A percentile compares a stretch with the other conserved stretches of the same genome.
Evolutionary conservation across 2,329 filamentous ascomycete genomes (phyloP).

Genomic region (Stemphylium vesicarium): DNA sequence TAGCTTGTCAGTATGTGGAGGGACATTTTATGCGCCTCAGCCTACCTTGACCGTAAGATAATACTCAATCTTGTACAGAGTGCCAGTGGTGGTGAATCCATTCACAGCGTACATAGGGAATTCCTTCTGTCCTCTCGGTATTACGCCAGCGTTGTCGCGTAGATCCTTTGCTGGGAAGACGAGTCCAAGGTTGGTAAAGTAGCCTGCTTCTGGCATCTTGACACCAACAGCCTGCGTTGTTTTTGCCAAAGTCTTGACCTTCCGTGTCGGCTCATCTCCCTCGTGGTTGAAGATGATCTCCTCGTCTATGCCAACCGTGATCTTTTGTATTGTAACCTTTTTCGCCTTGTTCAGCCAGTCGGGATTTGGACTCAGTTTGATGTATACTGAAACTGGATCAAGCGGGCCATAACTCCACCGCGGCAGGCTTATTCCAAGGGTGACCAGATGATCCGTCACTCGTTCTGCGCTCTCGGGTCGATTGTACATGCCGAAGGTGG

Average conservation of each 20-base stretch:
- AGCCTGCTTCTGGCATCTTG: conserved; percentile 88
- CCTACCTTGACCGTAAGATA: conserved; percentile 90
- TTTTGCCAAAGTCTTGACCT: conserved; percentile 84
- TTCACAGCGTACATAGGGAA: conserved; percentile 89
- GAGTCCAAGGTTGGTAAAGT: conserved; percentile 88
- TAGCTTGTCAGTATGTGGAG: conserved; percentile 14
- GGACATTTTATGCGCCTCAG: background rate
- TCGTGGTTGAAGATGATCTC: conserved; percentile 99
- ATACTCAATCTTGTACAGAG: conserved; percentile 97
- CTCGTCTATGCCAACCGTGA: conserved; percentile 92
- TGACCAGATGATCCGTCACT: conserved; percentile 88
- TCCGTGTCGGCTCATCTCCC: conserved; percentile 91
- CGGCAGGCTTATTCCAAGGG: conserved; percentile 87
- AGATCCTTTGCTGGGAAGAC: conserved; percentile 90
- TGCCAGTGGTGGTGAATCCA: conserved; percentile 92
- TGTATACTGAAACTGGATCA: conserved; percentile 94
- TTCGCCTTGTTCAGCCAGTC: conserved; percentile 91
- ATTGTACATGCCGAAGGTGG: conserved; percentile 99
- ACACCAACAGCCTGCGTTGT: conserved; percentile 81
- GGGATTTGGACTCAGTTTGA: conserved; percentile 89
- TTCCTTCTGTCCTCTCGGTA: conserved; percentile 81
- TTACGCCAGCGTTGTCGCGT: conserved; percentile 83
- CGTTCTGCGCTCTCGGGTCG: conserved; percentile 86
- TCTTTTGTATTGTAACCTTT: conserved; percentile 90
- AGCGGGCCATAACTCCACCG: conserved; percentile 96